Base-by-base conservation (phyloP, 2,329 filamentous ascomycete genomes). In the Seiridium unicorne region DNA sequence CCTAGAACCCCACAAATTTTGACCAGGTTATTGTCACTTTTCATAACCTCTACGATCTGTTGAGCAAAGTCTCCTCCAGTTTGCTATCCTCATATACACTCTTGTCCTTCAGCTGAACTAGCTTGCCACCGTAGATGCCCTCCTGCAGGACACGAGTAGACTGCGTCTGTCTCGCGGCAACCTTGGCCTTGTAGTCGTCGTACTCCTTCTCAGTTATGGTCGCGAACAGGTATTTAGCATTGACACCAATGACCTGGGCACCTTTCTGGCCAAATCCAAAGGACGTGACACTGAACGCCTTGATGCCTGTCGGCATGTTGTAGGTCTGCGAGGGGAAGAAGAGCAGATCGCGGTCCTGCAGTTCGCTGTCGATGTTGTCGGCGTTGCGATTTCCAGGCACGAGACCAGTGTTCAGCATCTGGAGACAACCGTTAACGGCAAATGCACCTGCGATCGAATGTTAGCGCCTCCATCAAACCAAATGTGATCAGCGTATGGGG, bases 361-460 rank as follows among this genome's bases (percentile, higher is more conserved):
- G 46, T 18, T 38, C 44, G 7, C 56, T 70, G 72, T 73, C 72
- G 59, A 99, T 88, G 68, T 99, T 99, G 81, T 99, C 95, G 56
- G 95, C 95, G 70, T 99, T 99, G 71, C 93, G 90, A 81, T 99
- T 99, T 62, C 95, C 95, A 9, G 95, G 95, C 31, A 99, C 93
- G 51, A 99, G 83, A 72, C 95, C 95, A 55, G 85, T 89, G 82
- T 98, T 96, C 69, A 99, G 86, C 51, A 97, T 92, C 77, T 99
- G 95, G 74, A 99, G 81, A 76, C 92, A 94, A 66, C 95, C 95
- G 82, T 99, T 99, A 85, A 99, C 89, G 94, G 98, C 98, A 93
- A 94, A 99, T 54, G 94, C 95, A 81, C 95, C 95, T 55, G 51
- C 2, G 11, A 42, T 11, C 10, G 3, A 3, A 8, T 10, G 35